Base-by-base conservation (phyloP, 192 early-diverging fungal genomes). In the Coemansia sp. region DNA sequence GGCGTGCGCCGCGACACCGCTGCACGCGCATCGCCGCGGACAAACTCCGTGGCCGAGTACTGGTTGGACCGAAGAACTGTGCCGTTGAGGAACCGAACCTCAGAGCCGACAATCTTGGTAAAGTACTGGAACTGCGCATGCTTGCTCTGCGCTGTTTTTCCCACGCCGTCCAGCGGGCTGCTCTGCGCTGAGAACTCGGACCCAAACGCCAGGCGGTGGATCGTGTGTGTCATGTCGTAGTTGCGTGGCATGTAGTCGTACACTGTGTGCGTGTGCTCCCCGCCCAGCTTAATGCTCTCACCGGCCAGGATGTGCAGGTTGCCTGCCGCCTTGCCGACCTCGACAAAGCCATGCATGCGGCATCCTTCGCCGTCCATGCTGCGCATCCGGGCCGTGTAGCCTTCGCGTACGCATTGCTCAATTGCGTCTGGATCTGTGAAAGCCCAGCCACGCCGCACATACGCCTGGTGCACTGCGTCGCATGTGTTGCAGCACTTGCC, bases 291-390 rank as follows among this genome's bases (percentile, higher is more conserved):
- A 26, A 66, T 73, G 3, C 84, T 85, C 49, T 88, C 86, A 48
- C 96, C 95, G 11, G 95, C 93, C 8, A 93, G 89, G 71, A 97
- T 85, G 75, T 96, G 96, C 66, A 96, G 89, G 63, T 95, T 95
- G 40, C 96, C 96, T 18, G 90, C 81, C 9, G 96, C 92, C 81
- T 95, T 95, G 77, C 94, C 96, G 37, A 98, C 92, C 36, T 84
- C 70, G 20, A 96, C 67, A 50, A 79, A 74, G 4, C 96, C 96
- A 21, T 83, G 82, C 38, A 98, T 74, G 61, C 90, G 86, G 70
- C 96, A 98, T 18, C 95, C 96, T 77, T 98, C 95, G 63, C 91
- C 86, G 9, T 82, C 83, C 72, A 95, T 94, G 36, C 81, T 84
- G 47, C 84, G 81, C 47, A 95, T 70, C 58, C 86, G 88, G 52